Base-by-base conservation (phyloP, 192 early-diverging fungal genomes). In the Gonapodya prolifera region DNA sequence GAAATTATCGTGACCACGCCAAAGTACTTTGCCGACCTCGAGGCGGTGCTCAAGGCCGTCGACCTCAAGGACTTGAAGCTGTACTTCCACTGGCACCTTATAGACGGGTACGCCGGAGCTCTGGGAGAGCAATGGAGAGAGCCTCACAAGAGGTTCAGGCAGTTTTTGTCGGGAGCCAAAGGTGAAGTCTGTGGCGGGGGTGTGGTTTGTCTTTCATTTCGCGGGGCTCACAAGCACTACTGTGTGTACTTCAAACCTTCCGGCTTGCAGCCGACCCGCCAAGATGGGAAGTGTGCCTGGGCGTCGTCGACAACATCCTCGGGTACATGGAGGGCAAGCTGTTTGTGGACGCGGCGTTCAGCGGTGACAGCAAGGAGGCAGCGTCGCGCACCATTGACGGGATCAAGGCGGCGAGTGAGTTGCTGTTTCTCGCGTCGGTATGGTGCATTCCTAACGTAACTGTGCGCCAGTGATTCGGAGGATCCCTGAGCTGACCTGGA, bases 61-160 rank as follows among this genome's bases (percentile, higher is more conserved):
- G 80, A 78, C 1, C 34, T 81, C 0, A 31, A 79, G 34, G 81
- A 80, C 1, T 30, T 90, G 0, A 83, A 88, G 73, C 77, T 79
- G 35, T 90, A 89, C 73, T 85, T 90, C 36, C 80, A 83, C 1
- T 90, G 89, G 89, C 78, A 80, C 69, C 35, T 81, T 31, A 81
- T 90, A 34, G 35, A 76, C 17, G 31, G 1, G 0, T 86, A 86
- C 70, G 77, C 82, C 0, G 69, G 77, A 30, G 76, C 75, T 32
- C 77, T 87, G n/a, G 81, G 78, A 1, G 81, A 86, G 69, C 80
- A 83, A 2, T 77, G 82, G 1, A 81, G 81, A 2, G 83, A 81
- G 18, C 87, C 87, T 0, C 74, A 13, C 75, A 82, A 17, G 76
- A 35, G 35, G 80, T 33, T 84, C 0, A 77, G 77, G 1, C 61